Percentiles rank a stretch among this genome's conserved stretches.
Conservation (phyloP, 352 stramenopile species). For the Phytophthora tubulina region DNA sequence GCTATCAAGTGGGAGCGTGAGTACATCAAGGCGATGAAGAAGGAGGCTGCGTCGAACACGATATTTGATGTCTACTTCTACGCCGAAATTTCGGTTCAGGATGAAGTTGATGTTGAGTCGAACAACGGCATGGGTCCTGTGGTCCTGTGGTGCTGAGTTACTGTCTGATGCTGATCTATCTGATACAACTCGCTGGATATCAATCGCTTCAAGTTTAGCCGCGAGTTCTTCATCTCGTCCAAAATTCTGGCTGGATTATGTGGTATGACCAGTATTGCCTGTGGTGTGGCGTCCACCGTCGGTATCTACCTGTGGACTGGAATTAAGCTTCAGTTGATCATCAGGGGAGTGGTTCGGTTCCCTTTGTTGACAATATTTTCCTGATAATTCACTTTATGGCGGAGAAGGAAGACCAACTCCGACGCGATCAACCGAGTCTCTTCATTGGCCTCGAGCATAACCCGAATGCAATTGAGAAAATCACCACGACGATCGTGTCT, state of each 20-base stretch:
- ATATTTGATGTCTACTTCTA: slow-evolving; percentile 66
- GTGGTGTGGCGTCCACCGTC: slow-evolving; percentile 60
- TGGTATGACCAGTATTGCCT: slow-evolving; percentile 61
- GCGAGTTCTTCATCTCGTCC: slow-evolving; percentile 56
- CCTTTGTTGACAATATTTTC: slow-evolving; percentile 76
- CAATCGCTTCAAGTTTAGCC: slow-evolving; percentile 59
- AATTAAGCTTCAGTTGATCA: slow-evolving; percentile 63
- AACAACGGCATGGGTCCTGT: slow-evolving; percentile 49
- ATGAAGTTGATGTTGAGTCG: slow-evolving; percentile 60
- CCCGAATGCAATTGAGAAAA: slow-evolving; percentile 41
- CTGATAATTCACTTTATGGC: slow-evolving; percentile 64
- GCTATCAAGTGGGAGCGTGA: slow-evolving; percentile 63
- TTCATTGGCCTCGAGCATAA: slow-evolving; percentile 52
- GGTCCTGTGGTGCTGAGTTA: too few species aligned
- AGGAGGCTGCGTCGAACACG: slow-evolving; percentile 42
- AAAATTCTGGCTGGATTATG: slow-evolving; percentile 65
- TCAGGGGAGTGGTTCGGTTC: slow-evolving; percentile 74
- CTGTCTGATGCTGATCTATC: slow-evolving; percentile 59
- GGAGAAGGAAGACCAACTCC: slow-evolving; percentile 51
- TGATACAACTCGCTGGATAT: slow-evolving; percentile 65
- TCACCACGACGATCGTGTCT: slow-evolving; percentile 21
- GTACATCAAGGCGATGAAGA: slow-evolving; percentile 63
- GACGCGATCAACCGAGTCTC: slow-evolving; percentile 37
- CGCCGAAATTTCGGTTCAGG: slow-evolving; percentile 65
- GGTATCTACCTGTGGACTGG: slow-evolving; percentile 57